Percentiles rank a stretch among this genome's conserved stretches.
Conservation (phyloP, 75 land plant genomes). For the Sequoiadendron giganteum region DNA sequence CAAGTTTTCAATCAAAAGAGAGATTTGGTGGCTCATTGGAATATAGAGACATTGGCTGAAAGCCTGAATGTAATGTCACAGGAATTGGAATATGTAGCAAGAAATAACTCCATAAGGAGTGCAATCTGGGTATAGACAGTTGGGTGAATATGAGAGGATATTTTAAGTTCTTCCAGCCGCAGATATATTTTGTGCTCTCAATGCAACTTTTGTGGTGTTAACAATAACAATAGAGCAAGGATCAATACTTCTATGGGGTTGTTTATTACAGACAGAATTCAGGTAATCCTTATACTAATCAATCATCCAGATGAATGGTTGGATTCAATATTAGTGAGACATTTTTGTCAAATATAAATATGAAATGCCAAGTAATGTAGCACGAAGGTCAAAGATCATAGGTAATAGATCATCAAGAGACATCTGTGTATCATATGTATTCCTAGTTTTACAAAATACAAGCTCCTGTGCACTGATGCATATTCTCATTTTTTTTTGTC, state of each 20-base stretch:
- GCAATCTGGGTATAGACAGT: background rate
- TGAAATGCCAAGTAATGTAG: background rate
- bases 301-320: background rate
- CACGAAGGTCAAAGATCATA: background rate
- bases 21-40: background rate
- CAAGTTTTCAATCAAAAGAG: background rate
- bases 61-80: background rate
- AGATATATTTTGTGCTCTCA: background rate
- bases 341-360: background rate
- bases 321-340: background rate
- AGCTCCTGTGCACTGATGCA: background rate
- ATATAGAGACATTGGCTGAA: background rate
- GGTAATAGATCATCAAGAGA: background rate
- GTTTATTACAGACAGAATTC: background rate
- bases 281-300: background rate
- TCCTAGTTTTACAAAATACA: background rate
- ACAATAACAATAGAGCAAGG: background rate
- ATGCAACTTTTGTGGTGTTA: background rate
- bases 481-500: background rate
- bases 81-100: background rate
- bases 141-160: background rate
- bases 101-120: background rate
- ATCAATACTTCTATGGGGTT: background rate
- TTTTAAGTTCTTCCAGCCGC: background rate
- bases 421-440: background rate